These are phyloP conservation scores for Epichloe aotearoae DNA, from an alignment of 2,329 filamentous ascomycete species.

Conservation along the genomic window DNA sequence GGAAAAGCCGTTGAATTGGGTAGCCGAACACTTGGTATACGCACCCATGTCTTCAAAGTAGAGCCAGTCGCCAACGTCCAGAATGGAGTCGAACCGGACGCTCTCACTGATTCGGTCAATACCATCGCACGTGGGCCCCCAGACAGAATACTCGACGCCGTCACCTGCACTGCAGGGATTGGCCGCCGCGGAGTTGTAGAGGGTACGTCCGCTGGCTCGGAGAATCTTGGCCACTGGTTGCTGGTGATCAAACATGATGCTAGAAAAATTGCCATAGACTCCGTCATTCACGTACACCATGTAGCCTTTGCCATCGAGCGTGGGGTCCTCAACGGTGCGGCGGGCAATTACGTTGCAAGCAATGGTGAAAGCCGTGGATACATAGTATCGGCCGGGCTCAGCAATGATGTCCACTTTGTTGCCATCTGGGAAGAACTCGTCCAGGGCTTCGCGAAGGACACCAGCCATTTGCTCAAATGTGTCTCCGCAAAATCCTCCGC, in stretches of 20 bases:
- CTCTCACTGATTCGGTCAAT: constrained; percentile 88
- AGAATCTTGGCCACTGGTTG: constrained; percentile 76
- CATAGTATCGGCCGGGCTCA: constrained; percentile 94
- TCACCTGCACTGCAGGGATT: constrained; percentile 30
- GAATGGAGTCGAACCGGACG: constrained; percentile 59
- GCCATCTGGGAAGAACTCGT: constrained; percentile 71
- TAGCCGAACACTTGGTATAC: constrained; percentile 96
- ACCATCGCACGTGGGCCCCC: constrained; percentile 95
- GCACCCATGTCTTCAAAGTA: constrained; percentile 99
- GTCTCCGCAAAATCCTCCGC: constrained; percentile 83
- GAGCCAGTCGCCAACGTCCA: constrained; percentile 93
- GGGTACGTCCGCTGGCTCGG: constrained; percentile 41
- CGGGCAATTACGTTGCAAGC: constrained; percentile 94
- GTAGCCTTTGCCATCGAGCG: constrained; percentile 56
- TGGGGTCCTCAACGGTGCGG: constrained; percentile 67
- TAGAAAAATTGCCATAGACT: constrained; percentile 95
- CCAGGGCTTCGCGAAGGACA: constrained; percentile 65
- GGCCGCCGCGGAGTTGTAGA: constrained; percentile 44
- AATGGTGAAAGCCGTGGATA: constrained; percentile 82
- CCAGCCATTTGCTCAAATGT: constrained; percentile 84
- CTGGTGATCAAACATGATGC: constrained; percentile 99
- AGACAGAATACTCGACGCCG: constrained; percentile 80
- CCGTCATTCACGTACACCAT: constrained; percentile 98
- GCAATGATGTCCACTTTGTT: constrained; percentile 72
- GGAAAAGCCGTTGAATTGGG: constrained; percentile 93